phyloP scores from a whole-genome alignment of 2,329 filamentous ascomycete species.

The Ophiostoma himal-ulmi region DNA sequence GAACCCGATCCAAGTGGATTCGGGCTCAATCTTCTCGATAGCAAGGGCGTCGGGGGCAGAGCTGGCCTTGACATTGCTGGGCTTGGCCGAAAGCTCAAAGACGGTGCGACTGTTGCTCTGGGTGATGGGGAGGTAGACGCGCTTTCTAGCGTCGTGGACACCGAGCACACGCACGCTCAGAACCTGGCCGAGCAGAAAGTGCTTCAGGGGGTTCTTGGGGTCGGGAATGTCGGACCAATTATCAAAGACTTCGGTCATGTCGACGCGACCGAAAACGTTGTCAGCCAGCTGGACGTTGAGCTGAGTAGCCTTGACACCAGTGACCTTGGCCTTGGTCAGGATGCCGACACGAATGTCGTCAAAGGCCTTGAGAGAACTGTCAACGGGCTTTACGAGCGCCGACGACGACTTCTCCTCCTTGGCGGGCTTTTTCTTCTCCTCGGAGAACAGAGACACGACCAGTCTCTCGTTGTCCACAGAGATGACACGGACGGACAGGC shows the following conservation, averaged over 20 bases:
- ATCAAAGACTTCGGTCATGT: slow-evolving; percentile 86
- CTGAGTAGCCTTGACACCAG: slow-evolving; percentile 85
- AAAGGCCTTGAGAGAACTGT: slow-evolving; percentile 56
- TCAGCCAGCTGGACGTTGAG: slow-evolving; percentile 85
- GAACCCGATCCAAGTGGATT: slow-evolving; percentile 70
- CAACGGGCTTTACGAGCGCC: slow-evolving; percentile 45
- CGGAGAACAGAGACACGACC: slow-evolving; percentile 41
- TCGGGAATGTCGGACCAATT: slow-evolving; percentile 80
- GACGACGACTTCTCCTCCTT: not conserved
- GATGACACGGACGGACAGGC: slow-evolving; percentile 64
- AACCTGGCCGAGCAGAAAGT: slow-evolving; percentile 65
- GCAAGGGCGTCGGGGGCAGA: slow-evolving; percentile 48
- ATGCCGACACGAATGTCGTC: slow-evolving; percentile 70
- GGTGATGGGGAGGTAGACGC: slow-evolving; percentile 85
- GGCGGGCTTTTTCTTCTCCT: slow-evolving; percentile 36
- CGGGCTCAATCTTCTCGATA: slow-evolving; percentile 65
- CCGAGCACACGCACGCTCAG: slow-evolving; percentile 74
- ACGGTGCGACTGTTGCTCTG: slow-evolving; percentile 77
- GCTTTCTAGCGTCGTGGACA: slow-evolving; percentile 81
- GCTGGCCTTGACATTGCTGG: slow-evolving; percentile 52
- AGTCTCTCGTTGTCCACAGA: slow-evolving; percentile 70
- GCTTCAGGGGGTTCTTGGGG: slow-evolving; percentile 69
- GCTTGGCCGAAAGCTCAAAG: slow-evolving; percentile 80
- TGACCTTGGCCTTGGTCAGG: slow-evolving; percentile 68
- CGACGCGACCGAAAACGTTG: slow-evolving; percentile 85